Evolutionary conservation across 2,329 filamentous ascomycete genomes (phyloP).

Genomic region (Neurospora sp.): DNA sequence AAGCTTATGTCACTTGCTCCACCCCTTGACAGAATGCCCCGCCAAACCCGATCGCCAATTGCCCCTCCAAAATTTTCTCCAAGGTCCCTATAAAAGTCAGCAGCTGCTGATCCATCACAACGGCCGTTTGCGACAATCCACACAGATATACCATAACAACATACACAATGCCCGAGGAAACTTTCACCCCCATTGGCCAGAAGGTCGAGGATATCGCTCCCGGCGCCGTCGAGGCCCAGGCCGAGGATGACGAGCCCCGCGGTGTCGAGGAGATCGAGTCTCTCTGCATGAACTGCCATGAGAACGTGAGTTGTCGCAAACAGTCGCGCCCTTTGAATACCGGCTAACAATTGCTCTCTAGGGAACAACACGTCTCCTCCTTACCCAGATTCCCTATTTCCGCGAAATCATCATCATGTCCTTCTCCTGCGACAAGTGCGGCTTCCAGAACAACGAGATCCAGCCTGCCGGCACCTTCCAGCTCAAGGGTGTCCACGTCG

Average conservation of each 20-base stretch:
- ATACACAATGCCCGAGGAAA: constrained; percentile 34
- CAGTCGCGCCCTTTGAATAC: neutral
- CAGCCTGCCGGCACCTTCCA: constrained; percentile 89
- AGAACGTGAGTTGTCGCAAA: constrained; percentile 48
- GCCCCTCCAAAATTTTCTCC: constrained; percentile 29
- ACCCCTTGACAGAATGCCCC: constrained; percentile 19
- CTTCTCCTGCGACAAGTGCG: constrained; percentile 84
- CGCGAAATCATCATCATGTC: constrained; percentile 97
- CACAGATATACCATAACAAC: constrained; percentile 21
- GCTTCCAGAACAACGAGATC: constrained; percentile 85
- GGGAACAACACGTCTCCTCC: constrained; percentile 77
- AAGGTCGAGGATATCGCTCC: constrained; percentile 46
- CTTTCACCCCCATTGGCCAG: constrained; percentile 51
- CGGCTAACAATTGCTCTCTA: constrained; percentile 24
- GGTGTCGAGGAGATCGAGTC: constrained; percentile 64
- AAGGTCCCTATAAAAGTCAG: neutral
- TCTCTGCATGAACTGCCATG: constrained; percentile 77
- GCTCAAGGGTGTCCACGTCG: constrained; percentile 75
- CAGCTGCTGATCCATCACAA: neutral
- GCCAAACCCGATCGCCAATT: constrained; percentile 21
- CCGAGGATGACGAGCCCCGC: constrained; percentile 36
- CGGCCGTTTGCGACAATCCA: neutral
- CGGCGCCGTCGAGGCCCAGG: constrained; percentile 21
- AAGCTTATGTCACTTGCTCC: constrained; percentile 7
- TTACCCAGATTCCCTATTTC: constrained; percentile 93